These are phyloP conservation scores for Sclerotiophoma versabilis DNA, from an alignment of 2,329 filamentous ascomycete species.

Conservation along the genomic window DNA sequence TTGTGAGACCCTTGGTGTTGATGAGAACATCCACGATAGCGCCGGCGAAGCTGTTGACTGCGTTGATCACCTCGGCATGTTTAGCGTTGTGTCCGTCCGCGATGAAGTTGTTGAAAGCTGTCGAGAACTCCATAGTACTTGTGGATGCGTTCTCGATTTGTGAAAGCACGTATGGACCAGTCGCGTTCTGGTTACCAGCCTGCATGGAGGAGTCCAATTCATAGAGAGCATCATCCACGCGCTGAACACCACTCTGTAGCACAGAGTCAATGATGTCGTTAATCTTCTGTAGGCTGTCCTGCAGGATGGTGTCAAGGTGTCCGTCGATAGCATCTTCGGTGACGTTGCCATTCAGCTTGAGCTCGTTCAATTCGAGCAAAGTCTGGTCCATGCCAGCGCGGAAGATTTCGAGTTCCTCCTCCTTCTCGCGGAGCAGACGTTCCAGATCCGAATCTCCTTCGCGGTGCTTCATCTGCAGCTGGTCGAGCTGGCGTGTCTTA, in stretches of 20 bases:
- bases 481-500: slow-evolving; percentile 87
- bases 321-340: slow-evolving; percentile 84
- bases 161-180: slow-evolving; percentile 90
- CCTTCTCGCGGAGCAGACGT: slow-evolving; percentile 85
- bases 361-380: slow-evolving; percentile 87
- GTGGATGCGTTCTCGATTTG: slow-evolving; percentile 97
- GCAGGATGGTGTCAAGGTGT: slow-evolving; percentile 87
- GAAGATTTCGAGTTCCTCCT: slow-evolving; percentile 97
- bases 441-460: slow-evolving; percentile 88
- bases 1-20: slow-evolving; percentile 93
- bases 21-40: slow-evolving; percentile 92
- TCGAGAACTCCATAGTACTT: slow-evolving; percentile 95
- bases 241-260: slow-evolving; percentile 87
- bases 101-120: slow-evolving; percentile 97
- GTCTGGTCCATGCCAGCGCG: slow-evolving; percentile 98
- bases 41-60: slow-evolving; percentile 87
- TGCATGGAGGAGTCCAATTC: slow-evolving; percentile 98
- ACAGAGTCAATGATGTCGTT: slow-evolving; percentile 98
- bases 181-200: slow-evolving; percentile 97
- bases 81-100: slow-evolving; percentile 92
- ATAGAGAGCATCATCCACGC: slow-evolving; percentile 95
- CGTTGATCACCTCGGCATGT: slow-evolving; percentile 90
- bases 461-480: slow-evolving; percentile 76
- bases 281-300: slow-evolving; percentile 88
- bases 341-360: slow-evolving; percentile 68